These are phyloP conservation scores for Solanum infundibuliforme DNA, from an alignment of 257 asterid species.

Conservation along the genomic window DNA sequence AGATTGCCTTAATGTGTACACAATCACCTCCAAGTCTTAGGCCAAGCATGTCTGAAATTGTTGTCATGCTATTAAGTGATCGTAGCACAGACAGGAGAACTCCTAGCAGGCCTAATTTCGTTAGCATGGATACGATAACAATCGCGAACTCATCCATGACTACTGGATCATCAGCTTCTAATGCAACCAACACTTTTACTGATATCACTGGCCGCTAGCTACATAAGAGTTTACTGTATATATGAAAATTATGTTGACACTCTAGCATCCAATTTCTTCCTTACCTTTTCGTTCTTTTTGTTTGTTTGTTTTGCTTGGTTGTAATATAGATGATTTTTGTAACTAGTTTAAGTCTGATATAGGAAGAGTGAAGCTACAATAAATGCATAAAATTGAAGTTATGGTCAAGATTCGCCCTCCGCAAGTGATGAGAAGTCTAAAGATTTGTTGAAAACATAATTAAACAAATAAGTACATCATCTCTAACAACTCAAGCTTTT, in stretches of 20 bases:
- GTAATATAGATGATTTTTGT: not conserved
- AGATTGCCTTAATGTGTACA: conserved; percentile 55
- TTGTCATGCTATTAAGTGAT: conserved; percentile 52
- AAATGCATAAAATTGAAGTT: not conserved
- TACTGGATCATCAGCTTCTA: conserved; percentile 21
- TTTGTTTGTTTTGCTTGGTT: not conserved
- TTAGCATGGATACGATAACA: conserved; percentile 16
- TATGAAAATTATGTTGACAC: not conserved
- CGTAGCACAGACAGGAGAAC: conserved; percentile 6
- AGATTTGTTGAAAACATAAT: not conserved
- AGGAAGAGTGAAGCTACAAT: not conserved
- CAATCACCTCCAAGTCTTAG: conserved; percentile 57
- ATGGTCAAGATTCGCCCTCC: not conserved
- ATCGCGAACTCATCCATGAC: conserved; percentile 5
- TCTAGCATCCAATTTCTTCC: not conserved
- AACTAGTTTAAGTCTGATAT: not conserved
- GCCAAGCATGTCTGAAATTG: conserved; percentile 73
- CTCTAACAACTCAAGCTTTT: not conserved
- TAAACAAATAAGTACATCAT: not conserved
- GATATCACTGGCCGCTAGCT: conserved; percentile 54
- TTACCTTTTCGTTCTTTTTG: not conserved
- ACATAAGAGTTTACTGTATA: not conserved
- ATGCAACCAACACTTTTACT: conserved; percentile 46
- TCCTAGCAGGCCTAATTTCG: conserved; percentile 22
- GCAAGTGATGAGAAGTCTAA: not conserved